phyloP scores from a whole-genome alignment of 1,284 basidiomycete species.

The Apiotrichum siamense region DNA sequence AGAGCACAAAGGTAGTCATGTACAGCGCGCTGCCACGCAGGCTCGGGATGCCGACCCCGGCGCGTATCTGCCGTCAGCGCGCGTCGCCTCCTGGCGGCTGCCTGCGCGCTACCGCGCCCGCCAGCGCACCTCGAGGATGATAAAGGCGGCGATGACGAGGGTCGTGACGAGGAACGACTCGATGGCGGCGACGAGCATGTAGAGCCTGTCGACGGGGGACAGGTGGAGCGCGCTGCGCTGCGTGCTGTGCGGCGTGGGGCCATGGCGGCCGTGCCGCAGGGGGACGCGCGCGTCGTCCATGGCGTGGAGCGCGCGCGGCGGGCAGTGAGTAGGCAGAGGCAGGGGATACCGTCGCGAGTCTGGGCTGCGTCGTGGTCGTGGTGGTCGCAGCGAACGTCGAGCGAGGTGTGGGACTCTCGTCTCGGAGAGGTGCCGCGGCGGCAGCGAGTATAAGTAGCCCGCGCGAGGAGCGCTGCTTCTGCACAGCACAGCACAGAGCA shows the following conservation, averaged over 20 bases:
- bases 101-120: no score
- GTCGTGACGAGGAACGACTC: conserved; percentile 20
- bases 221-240: background rate
- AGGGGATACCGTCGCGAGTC: no score
- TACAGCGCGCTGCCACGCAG: conserved; percentile 58
- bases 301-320: no score
- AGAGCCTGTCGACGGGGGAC: background rate
- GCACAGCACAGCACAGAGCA: no score
- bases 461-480: no score
- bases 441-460: no score
- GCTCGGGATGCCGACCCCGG: background rate
- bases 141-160: conserved; percentile 28
- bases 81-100: no score
- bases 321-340: no score
- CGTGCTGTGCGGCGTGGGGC: background rate
- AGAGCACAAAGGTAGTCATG: conserved; percentile 74
- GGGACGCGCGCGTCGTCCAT: background rate
- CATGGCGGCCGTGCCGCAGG: background rate
- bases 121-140: conserved; percentile 25
- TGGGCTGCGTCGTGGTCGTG: no score
- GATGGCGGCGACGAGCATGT: background rate
- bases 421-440: no score
- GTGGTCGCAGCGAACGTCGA: no score
- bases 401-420: no score
- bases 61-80: conserved; percentile 1